Evolutionary conservation across 2,329 filamentous ascomycete species (phyloP), one percentile per base, ranked within the genome.

Genomic region (Aciculosporium take): DNA sequence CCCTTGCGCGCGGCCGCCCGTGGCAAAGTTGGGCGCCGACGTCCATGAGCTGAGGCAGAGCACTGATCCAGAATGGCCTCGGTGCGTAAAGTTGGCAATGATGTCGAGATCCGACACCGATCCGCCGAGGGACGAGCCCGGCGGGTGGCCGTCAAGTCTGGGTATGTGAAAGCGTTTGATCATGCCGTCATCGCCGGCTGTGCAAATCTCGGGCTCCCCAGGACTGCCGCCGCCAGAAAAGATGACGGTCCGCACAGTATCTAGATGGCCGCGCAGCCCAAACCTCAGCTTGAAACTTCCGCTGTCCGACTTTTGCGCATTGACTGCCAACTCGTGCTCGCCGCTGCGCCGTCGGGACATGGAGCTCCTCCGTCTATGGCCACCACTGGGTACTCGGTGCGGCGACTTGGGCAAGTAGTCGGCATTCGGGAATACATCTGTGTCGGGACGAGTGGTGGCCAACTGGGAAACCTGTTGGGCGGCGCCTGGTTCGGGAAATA

Each of bases 131-230:
- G 5, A 27, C 13, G 53, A 50, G 18, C 55, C 55, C 59, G 6
- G 62, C 50, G n/a, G n/a, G 62, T 75, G 57, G 56, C 65, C 53
- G 42, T 81, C 82, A 49, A 88, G 83, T 32, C 84, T 80, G 8
- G 91, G 91, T 45, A 98, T 87, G 53, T 94, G 88, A 80, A 94
- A 98, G 40, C 91, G 78, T 62, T 98, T 98, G 58, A 98, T 84
- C 52, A 89, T 83, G 43, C 89, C 89, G 57, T 98, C 91, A 53
- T 98, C 91, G 42, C 89, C 86, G 38, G 84, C 86, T 3, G 89
- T 98, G 62, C 89, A 96, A 41, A 98, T 89, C 60, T 98, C 91
- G 2, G 91, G 91, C 57, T 98, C 91, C 3, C 85, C 86, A 3
- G 88, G 88, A 54, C 87, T 95, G 46, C 91, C 91, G 32, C 91